Percentiles rank a stretch among this genome's conserved stretches.
phyloP scores from a whole-genome alignment of 805 yeast genomes.

The Sugiyamaella chiloensis region DNA sequence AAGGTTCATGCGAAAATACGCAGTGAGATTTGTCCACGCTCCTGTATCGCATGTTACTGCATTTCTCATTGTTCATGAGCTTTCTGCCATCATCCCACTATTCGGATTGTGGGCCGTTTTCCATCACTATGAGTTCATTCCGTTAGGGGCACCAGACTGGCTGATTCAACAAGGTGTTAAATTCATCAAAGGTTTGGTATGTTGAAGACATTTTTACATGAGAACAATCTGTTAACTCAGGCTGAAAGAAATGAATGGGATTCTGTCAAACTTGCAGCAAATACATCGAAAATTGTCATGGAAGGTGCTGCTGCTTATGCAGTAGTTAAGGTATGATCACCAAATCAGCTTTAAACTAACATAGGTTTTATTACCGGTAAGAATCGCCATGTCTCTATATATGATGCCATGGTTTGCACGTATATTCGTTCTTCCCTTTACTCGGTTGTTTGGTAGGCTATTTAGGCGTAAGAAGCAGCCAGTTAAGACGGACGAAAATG shows the following conservation, averaged over 20 bases:
- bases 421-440: slow-evolving; percentile 48
- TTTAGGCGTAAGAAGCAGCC: slow-evolving; percentile 13
- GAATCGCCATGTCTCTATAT: slow-evolving; percentile 49
- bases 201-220: slow-evolving; percentile 27
- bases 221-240: slow-evolving; percentile 28
- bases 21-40: slow-evolving; percentile 48
- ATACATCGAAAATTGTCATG: slow-evolving; percentile 52
- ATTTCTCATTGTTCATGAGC: slow-evolving; percentile 66
- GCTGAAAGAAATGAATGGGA: slow-evolving; percentile 34
- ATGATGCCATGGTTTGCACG: slow-evolving; percentile 59
- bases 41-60: slow-evolving; percentile 62
- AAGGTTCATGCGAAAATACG: slow-evolving; percentile 47
- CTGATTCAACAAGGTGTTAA: slow-evolving; percentile 57
- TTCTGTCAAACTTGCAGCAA: slow-evolving; percentile 39
- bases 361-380: slow-evolving; percentile 44
- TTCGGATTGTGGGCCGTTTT: slow-evolving; percentile 64
- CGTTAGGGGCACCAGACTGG: slow-evolving; percentile 57
- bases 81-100: slow-evolving; percentile 71
- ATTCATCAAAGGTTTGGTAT: slow-evolving; percentile 53
- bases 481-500: slow-evolving; percentile 10
- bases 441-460: slow-evolving; percentile 6
- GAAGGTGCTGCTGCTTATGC: slow-evolving; percentile 79
- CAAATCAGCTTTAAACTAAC: slow-evolving; percentile 13
- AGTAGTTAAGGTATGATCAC: slow-evolving; percentile 48
- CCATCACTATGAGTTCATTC: slow-evolving; percentile 53